Conservation (phyloP, 352 stramenopile species). For the Phytopythium aichiense region DNA sequence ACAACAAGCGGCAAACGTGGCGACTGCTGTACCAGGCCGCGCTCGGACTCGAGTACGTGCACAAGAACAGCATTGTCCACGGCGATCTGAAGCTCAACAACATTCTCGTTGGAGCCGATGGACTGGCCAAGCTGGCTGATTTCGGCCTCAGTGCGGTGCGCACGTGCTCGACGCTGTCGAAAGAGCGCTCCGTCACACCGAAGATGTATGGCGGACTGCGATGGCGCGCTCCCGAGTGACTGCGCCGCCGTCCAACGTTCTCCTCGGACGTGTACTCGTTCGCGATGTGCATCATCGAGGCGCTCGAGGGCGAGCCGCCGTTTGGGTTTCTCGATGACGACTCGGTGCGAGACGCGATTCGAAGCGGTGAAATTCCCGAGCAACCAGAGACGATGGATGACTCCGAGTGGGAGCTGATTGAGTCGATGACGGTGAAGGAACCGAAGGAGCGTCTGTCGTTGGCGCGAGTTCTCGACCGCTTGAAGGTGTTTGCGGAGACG, state of each 20-base stretch:
- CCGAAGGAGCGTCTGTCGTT: not conserved
- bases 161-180: not conserved
- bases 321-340: not conserved
- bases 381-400: not conserved
- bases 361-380: not conserved
- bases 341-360: not conserved
- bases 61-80: not conserved
- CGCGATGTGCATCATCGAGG: constrained; percentile 14
- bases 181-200: not conserved
- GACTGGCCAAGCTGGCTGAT: not conserved
- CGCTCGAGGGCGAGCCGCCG: not conserved
- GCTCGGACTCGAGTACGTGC: constrained; percentile 26
- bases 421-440: not conserved
- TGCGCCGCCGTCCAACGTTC: not conserved
- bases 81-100: constrained; percentile 1
- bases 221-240: not conserved
- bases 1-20: constrained; percentile 11
- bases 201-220: not conserved
- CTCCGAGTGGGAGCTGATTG: not conserved
- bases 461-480: not conserved
- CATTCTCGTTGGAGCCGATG: not conserved
- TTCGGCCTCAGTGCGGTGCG: not conserved
- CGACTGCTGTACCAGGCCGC: constrained; percentile 21
- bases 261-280: constrained; percentile 12
- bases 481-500: not conserved